Evolutionary conservation across 208 protist genomes (phyloP).

Genomic region (Acanthamoeba rhysodes): DNA sequence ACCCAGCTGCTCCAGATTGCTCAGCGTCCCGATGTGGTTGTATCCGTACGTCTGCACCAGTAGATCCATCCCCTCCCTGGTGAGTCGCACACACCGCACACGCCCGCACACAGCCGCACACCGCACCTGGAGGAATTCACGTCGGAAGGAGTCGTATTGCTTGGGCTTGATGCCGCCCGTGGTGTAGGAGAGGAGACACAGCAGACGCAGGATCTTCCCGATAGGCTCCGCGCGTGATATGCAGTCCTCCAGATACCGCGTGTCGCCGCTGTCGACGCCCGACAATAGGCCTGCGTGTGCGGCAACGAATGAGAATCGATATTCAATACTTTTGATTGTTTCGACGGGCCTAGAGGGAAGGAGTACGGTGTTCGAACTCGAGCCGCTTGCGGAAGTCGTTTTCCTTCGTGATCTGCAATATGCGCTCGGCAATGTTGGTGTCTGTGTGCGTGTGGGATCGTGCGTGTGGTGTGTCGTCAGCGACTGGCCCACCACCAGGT

Average conservation of each 20-base stretch:
- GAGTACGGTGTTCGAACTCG: conserved; percentile 79
- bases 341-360: neutral
- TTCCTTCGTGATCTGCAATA: conserved; percentile 73
- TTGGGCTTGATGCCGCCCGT: conserved; percentile 83
- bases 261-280: neutral
- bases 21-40: conserved; percentile 80
- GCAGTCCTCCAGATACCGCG: conserved; percentile 79
- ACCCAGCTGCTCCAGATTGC: conserved; percentile 81
- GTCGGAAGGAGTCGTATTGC: conserved; percentile 75
- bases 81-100: neutral
- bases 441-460: conserved; percentile 29
- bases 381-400: conserved; percentile 76
- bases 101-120: too few relatives aligned
- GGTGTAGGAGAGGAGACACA: conserved; percentile 75
- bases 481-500: too few relatives aligned
- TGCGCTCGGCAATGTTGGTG: conserved; percentile 80
- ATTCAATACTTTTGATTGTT: neutral
- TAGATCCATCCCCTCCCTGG: neutral
- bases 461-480: neutral
- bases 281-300: neutral
- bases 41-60: conserved; percentile 79
- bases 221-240: conserved; percentile 72
- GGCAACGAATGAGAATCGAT: neutral
- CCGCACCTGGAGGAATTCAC: conserved; percentile 80
- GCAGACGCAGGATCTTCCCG: conserved; percentile 82